These are phyloP conservation scores for Huntiella bhutanensis DNA, from an alignment of 2,329 filamentous ascomycete genomes.

Conservation along the genomic window DNA sequence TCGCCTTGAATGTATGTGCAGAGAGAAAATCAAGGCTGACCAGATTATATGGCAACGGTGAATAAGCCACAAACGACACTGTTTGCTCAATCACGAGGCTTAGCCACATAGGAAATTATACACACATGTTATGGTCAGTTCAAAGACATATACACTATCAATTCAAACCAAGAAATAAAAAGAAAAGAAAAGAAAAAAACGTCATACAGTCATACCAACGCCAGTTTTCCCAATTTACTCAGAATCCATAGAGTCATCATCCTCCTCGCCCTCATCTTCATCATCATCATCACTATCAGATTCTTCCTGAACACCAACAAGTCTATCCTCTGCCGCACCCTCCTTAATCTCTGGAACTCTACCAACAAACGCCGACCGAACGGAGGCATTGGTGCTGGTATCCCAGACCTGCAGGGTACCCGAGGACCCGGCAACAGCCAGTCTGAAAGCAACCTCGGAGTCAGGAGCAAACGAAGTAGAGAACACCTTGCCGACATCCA, in stretches of 20 bases:
- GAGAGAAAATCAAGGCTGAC: too few species aligned
- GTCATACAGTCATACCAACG: conserved; percentile 2
- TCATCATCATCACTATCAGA: conserved; percentile 47
- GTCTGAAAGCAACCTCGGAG: conserved; percentile 70
- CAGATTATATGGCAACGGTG: too few species aligned
- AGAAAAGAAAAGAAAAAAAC: conserved; percentile 1
- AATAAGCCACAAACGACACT: too few species aligned
- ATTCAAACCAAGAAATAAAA: too few species aligned
- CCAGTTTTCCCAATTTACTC: conserved; percentile 20
- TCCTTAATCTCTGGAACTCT: conserved; percentile 38
- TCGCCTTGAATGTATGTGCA: too few species aligned
- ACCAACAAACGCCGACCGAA: conserved; percentile 65
- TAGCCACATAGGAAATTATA: too few species aligned
- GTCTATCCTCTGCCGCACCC: conserved; percentile 50
- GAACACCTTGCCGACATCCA: conserved; percentile 91
- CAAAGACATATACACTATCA: too few species aligned
- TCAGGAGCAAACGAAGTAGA: conserved; percentile 81
- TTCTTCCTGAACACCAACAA: conserved; percentile 53
- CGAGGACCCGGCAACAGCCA: conserved; percentile 88
- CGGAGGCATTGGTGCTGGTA: conserved; percentile 76
- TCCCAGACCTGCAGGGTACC: conserved; percentile 90
- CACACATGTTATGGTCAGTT: too few species aligned
- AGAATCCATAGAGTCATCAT: conserved; percentile 37
- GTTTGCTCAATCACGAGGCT: too few species aligned
- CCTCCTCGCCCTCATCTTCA: conserved; percentile 22